Percentiles rank a stretch among this genome's conserved stretches.
These are phyloP conservation scores for Malus orientalis DNA, from an alignment of 306 rosid genomes.

Conservation along the genomic window DNA sequence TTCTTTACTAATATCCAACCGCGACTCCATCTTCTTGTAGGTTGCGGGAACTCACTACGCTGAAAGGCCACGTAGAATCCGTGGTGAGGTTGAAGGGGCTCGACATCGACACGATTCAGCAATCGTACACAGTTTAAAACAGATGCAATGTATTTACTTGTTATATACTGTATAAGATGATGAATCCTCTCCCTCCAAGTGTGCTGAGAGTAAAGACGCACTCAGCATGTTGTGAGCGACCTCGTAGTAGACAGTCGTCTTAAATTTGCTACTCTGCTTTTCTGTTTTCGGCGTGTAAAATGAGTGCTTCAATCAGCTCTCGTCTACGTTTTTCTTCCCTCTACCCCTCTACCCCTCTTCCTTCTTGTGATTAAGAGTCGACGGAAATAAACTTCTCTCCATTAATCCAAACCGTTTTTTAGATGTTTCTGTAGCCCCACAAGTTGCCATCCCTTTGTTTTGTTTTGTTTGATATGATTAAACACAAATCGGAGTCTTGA, in stretches of 20 bases:
- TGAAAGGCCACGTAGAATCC: conserved; percentile 94
- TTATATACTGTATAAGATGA: conserved; percentile 36
- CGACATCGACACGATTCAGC: conserved; percentile 95
- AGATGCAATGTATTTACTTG: conserved; percentile 22
- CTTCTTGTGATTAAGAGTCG: neutral
- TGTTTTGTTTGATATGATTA: neutral
- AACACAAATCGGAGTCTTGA: neutral
- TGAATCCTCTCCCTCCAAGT: conserved; percentile 26
- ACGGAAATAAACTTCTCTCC: neutral
- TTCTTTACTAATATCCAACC: neutral
- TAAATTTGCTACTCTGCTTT: conserved; percentile 11
- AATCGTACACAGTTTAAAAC: conserved; percentile 82
- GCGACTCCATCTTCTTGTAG: neutral
- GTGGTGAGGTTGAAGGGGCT: conserved; percentile 98
- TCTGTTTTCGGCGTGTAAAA: conserved; percentile 25
- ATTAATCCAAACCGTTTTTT: neutral
- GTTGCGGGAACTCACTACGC: conserved; percentile 83
- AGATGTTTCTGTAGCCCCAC: neutral
- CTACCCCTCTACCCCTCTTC: neutral
- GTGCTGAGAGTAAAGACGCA: conserved; percentile 37
- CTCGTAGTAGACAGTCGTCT: conserved; percentile 4
- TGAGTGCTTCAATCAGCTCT: conserved; percentile 23
- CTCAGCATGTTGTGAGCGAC: conserved; percentile 20
- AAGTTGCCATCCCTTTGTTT: neutral
- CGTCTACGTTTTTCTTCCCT: neutral